Percentiles rank a stretch among this genome's conserved stretches.
Conservation (phyloP, 2,329 filamentous ascomycete genomes). For the Alternaria burnsii region DNA sequence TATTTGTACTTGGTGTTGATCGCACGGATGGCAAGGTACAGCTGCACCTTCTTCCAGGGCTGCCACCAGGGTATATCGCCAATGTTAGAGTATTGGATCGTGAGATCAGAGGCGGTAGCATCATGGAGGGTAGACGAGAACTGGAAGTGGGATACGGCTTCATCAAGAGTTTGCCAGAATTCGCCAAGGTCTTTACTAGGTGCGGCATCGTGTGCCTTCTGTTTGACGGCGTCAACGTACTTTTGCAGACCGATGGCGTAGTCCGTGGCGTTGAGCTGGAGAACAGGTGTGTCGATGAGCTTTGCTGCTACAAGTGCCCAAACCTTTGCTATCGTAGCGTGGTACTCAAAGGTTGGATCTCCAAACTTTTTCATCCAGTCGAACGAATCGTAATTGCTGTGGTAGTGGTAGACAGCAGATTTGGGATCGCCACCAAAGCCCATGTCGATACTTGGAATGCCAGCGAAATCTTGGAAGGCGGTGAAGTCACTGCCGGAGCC, state of each 20-base stretch:
- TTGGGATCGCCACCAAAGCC: constrained; percentile 53
- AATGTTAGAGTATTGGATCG: constrained; percentile 55
- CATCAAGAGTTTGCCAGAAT: constrained; percentile 58
- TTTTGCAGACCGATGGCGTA: constrained; percentile 54
- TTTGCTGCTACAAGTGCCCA: constrained; percentile 57
- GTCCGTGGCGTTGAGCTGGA: constrained; percentile 58
- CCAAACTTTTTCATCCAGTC: constrained; percentile 84
- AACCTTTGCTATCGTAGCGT: constrained; percentile 59
- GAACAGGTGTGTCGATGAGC: constrained; percentile 57
- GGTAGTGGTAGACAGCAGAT: constrained; percentile 74
- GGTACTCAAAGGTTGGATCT: constrained; percentile 69
- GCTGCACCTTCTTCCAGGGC: constrained; percentile 71
- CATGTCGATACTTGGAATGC: constrained; percentile 59
- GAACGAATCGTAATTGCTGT: constrained; percentile 85
- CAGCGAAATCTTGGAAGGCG: constrained; percentile 62
- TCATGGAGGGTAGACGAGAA: constrained; percentile 62
- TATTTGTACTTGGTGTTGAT: constrained; percentile 85
- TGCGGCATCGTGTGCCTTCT: constrained; percentile 34
- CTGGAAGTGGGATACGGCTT: constrained; percentile 59
- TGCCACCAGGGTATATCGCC: constrained; percentile 79
- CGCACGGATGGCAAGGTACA: constrained; percentile 69
- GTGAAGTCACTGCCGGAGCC: constrained; percentile 62
- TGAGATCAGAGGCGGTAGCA: constrained; percentile 57
- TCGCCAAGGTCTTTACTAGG: constrained; percentile 34
- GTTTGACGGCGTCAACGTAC: constrained; percentile 55